Evolutionary conservation across 1,284 basidiomycete genomes (phyloP), one percentile per base, ranked within the genome.

Genomic region (Naganishia albida): DNA sequence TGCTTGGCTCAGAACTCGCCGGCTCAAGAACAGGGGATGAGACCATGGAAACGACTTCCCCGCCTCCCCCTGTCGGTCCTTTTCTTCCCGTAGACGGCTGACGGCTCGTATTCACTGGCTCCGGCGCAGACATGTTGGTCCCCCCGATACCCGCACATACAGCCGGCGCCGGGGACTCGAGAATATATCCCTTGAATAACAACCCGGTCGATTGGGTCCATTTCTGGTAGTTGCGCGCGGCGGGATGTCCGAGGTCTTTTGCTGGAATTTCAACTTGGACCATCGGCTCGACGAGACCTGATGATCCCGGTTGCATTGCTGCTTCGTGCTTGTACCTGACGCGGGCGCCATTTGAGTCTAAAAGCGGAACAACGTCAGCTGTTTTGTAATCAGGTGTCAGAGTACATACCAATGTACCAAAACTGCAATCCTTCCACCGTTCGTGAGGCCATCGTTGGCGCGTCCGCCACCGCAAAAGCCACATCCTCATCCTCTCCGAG

Each of bases 351-450:
- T 52, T 48, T 1, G 71, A 56, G 42, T 74, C 74, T 75, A n/a
- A n/a, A n/a, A n/a, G 64, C 7, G 2, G 42, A 46, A 26, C 66
- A 50, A 8, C 12, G 15, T 15, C 18, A 23, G 38, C 26, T 20
- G 15, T 10, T 23, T 55, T 20, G n/a, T 3, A 16, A 39, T 50
- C n/a, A 25, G 8, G n/a, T 25, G 34, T 38, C n/a, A n/a, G 20
- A 26, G 15, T 1, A 71, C 75, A 26, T 59, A 76, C 76, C 73
- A 28, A 79, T 75, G 62, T 79, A 79, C 75, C 76, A 78, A 55
- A 79, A 79, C 30, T 71, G 68, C 57, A 65, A 77, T 74, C 54
- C 71, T 70, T 34, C 65, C 69, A 4, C 40, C 26, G 26, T 53
- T 20, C n/a, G 30, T 1, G 60, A 53, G 20, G 40, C 51, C 16